phyloP scores from a whole-genome alignment of 176 grass and related monocot species.

The Tillandsia fasciculata region DNA sequence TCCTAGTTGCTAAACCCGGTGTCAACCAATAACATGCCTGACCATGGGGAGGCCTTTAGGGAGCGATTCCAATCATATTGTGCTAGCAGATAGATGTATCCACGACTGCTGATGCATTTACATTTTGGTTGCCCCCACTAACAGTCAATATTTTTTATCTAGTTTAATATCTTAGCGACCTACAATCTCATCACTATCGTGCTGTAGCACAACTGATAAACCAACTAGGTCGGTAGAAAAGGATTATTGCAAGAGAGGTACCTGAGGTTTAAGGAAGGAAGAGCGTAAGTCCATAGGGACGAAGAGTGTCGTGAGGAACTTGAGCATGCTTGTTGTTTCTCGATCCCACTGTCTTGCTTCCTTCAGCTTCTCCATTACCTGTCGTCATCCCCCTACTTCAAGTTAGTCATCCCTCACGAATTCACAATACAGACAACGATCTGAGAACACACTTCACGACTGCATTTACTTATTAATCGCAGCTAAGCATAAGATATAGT shows the following conservation, averaged over 20 bases:
- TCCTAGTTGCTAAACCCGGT: too few species aligned
- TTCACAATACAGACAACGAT: not conserved
- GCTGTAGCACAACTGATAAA: too few species aligned
- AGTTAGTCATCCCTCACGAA: too few species aligned
- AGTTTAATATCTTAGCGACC: too few species aligned
- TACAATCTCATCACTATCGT: too few species aligned
- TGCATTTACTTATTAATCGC: not conserved
- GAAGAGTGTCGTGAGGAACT: constrained; percentile 29
- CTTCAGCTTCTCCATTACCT: constrained; percentile 64
- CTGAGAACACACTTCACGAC: not conserved
- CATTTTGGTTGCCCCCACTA: too few species aligned
- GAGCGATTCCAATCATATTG: too few species aligned
- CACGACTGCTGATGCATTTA: too few species aligned
- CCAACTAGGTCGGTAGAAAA: not conserved
- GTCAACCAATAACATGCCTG: too few species aligned
- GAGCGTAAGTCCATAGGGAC: constrained; percentile 44
- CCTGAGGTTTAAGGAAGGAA: constrained; percentile 38
- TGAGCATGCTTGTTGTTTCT: constrained; percentile 11
- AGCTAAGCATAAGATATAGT: not conserved
- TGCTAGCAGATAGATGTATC: too few species aligned
- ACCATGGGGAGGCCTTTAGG: too few species aligned
- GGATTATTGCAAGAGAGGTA: not conserved
- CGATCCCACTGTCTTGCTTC: constrained; percentile 24
- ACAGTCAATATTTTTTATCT: rapidly evolving
- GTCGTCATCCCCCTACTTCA: not conserved